Base-by-base conservation (phyloP, 495 filamentous ascomycete species). In the Neurospora cerealis region DNA sequence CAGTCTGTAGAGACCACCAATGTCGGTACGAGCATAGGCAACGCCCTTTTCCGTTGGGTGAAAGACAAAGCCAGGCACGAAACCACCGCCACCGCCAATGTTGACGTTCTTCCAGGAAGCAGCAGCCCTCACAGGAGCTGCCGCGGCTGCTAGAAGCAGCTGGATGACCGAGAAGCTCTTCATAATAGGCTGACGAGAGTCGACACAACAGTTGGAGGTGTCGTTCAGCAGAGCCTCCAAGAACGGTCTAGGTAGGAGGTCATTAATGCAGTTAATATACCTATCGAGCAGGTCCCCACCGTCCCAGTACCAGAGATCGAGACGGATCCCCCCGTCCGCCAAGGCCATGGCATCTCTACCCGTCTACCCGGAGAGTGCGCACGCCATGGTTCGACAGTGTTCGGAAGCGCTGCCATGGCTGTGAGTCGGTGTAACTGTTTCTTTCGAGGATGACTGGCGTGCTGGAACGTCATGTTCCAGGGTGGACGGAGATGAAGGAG, bases 1-100 rank as follows among this genome's bases (percentile, higher is more conserved):
- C 69, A 89, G 81, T 69, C 85, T 82, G 77, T 91, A 91, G 21
- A 87, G 80, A 32, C 89, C 88, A 9, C 89, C 89, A 76, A 91
- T 91, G 74, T 91, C 89, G 4, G 88, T 89, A 34, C 89, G 82
- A 41, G 87, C 87, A 75, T 91, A 91, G 0, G 87, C 88, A 19
- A 91, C 79, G 9, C 88, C 87, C 73, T 86, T 86, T 13, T 78
- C 80, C 32, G 81, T 86, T 10, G 88, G 88, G 72, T 90, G 87
- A 76, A 89, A 90, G 17, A 89, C 82, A 54, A 91, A 86, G 24
- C 88, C 83, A 13, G 87, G 85, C 15, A 87, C 83, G 75, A 90
- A 91, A 28, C 89, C 89, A 46, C 88, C 89, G n/a, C 89, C 89
- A 15, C 87, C 86, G 21, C 83, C 84, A 32, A 85, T 83, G 73